Evolutionary conservation across 1,284 basidiomycete species (phyloP).

Genomic region (Entoloma clypeatum): DNA sequence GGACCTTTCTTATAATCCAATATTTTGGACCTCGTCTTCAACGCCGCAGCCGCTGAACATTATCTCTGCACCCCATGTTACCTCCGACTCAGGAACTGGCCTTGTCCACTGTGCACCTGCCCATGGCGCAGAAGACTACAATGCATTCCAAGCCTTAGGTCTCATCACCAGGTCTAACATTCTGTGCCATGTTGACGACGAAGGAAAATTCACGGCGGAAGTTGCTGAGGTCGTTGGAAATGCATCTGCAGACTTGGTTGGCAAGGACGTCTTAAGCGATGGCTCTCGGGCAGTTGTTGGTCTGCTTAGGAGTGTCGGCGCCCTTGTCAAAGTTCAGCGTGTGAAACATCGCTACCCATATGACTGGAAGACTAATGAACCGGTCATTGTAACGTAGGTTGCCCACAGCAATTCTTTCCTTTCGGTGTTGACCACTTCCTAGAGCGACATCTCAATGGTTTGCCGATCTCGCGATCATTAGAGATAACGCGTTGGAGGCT

Average conservation of each 20-base stretch:
- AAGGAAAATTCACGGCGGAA: constrained; percentile 69
- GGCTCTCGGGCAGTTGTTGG: constrained; percentile 69
- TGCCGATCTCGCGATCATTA: constrained; percentile 85
- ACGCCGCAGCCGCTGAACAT: constrained; percentile 35
- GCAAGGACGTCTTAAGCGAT: constrained; percentile 68
- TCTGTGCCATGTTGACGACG: constrained; percentile 78
- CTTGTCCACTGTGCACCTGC: constrained; percentile 96
- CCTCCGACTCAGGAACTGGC: constrained; percentile 88
- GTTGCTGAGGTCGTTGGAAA: constrained; percentile 54
- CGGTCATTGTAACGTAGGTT: constrained; percentile 83
- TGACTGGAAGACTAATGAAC: constrained; percentile 95
- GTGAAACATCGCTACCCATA: constrained; percentile 92
- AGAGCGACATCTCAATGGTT: constrained; percentile 99
- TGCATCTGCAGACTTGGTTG: constrained; percentile 50
- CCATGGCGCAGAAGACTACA: constrained; percentile 93
- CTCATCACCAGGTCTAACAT: constrained; percentile 43
- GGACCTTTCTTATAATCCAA: constrained; percentile 62
- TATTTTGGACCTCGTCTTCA: constrained; percentile 47
- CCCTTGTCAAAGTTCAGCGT: constrained; percentile 64
- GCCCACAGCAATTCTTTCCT: background rate
- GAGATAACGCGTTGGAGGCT: constrained; percentile 69
- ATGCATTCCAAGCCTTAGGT: constrained; percentile 55
- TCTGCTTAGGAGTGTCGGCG: constrained; percentile 57
- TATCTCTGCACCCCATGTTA: constrained; percentile 71
- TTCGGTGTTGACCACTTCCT: constrained; percentile 3